Percentiles rank a stretch among this genome's conserved stretches.
Conservation (phyloP, 78 protist species). For the Dictyostelium capitatum region DNA sequence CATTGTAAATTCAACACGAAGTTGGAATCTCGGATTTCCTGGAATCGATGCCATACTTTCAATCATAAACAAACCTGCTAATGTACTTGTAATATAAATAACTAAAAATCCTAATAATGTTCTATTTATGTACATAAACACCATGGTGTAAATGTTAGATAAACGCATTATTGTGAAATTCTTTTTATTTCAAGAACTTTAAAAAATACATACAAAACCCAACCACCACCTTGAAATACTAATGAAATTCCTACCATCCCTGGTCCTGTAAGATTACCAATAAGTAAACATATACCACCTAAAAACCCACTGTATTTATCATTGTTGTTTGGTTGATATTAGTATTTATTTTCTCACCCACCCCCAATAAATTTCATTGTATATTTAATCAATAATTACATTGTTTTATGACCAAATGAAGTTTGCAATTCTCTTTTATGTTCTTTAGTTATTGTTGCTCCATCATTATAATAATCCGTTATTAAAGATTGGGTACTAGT, state of each 20-base stretch:
- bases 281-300: constrained; percentile 54
- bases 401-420: constrained; percentile 72
- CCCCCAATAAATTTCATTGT: too few species aligned
- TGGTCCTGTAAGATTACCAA: constrained; percentile 69
- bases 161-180: too few species aligned
- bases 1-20: constrained; percentile 51
- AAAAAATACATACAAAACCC: constrained; percentile 71
- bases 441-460: background rate
- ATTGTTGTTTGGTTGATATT: background rate
- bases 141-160: background rate
- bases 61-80: constrained; percentile 47
- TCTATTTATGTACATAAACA: background rate
- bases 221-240: constrained; percentile 73
- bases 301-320: constrained; percentile 31
- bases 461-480: background rate
- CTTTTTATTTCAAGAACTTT: too few species aligned
- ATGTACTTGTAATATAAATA: constrained; percentile 19
- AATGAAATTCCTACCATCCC: constrained; percentile 74
- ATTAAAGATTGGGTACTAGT: background rate
- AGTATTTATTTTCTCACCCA: too few species aligned
- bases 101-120: constrained; percentile 14
- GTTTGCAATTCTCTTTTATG: constrained; percentile 46
- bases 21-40: constrained; percentile 35
- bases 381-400: constrained; percentile 10
- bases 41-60: constrained; percentile 69